Evolutionary conservation across 768 basidiomycete species (phyloP), one percentile per base, ranked within the genome.

Genomic region (Suillus ampliporus): DNA sequence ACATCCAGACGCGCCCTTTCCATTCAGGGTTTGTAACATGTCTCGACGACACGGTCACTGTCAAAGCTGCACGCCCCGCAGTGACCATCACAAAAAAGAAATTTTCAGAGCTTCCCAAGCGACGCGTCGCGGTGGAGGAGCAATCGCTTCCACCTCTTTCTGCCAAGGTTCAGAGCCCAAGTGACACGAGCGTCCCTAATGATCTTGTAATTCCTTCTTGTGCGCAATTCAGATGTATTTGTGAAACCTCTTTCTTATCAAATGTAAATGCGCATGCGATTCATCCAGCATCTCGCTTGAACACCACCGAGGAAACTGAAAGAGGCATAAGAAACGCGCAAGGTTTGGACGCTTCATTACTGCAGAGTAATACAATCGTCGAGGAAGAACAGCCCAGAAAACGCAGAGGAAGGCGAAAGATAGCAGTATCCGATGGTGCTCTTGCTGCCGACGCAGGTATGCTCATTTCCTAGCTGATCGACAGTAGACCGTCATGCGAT

Each of bases 71-170:
- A 43, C 50, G 35, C n/a, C 63, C 69, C 31, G 57, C 60, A 10
- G 60, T 64, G 4, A 70, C 54, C 5, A 64, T 77, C 59, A 84
- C 81, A 1, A 82, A 72, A 65, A 92, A 88, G 71, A 83, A 78
- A 46, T 83, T 81, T 57, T 71, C 78, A 19, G 88, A 91, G 31
- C 80, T 93, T 6, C 91, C 91, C 14, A 76, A 77, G 26, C 67
- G 71, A 38, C 82, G 75, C 67, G 57, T 80, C 26, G 37, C 23
- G 17, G 17, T 6, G 17, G 14, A 40, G 26, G 54, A 40, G 17
- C 54, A 19, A 40, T 40, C 23, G 6, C 54, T 56, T 19, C 10
- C 7, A 6, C 17, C 54, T 56, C 17, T 37, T 54, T 54, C 23
- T 28, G 23, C 37, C 37, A 56, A 56, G 26, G 23, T 56, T 17